phyloP scores from a whole-genome alignment of 805 yeast species.

The Candida manassasensis region DNA sequence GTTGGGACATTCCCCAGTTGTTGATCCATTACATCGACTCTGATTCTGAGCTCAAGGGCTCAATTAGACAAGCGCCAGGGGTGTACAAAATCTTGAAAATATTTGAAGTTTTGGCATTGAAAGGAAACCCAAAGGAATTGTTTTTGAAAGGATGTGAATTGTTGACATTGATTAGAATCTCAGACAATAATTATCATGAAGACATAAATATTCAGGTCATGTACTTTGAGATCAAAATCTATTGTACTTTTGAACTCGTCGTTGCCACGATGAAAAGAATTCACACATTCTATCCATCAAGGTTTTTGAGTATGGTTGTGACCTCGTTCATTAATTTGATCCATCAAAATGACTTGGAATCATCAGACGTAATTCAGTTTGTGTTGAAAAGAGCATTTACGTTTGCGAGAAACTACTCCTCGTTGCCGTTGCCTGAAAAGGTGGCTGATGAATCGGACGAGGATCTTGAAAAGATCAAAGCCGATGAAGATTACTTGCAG shows the following conservation, averaged over 20 bases:
- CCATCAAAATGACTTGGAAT: conserved; percentile 28
- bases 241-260: conserved; percentile 63
- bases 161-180: conserved; percentile 35
- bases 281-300: conserved; percentile 70
- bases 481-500: conserved; percentile 60
- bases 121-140: conserved; percentile 80
- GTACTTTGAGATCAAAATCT: conserved; percentile 54
- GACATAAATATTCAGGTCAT: conserved; percentile 13
- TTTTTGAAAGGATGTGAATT: conserved; percentile 69
- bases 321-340: conserved; percentile 53
- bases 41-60: conserved; percentile 19
- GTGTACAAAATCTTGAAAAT: conserved; percentile 38
- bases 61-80: conserved; percentile 36
- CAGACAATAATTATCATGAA: conserved; percentile 11
- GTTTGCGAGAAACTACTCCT: conserved; percentile 48
- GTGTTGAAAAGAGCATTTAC: conserved; percentile 56
- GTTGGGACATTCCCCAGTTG: conserved; percentile 87
- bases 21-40: conserved; percentile 51
- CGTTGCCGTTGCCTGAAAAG: conserved; percentile 37
- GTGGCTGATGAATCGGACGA: conserved; percentile 31
- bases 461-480: conserved; percentile 35
- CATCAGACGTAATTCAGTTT: conserved; percentile 25
- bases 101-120: conserved; percentile 58
- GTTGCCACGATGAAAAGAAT: conserved; percentile 55
- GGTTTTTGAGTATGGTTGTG: conserved; percentile 67